Evolutionary conservation across 2,329 filamentous ascomycete species (phyloP), one percentile per base, ranked within the genome.

Genomic region (Diaporthe ampelina): DNA sequence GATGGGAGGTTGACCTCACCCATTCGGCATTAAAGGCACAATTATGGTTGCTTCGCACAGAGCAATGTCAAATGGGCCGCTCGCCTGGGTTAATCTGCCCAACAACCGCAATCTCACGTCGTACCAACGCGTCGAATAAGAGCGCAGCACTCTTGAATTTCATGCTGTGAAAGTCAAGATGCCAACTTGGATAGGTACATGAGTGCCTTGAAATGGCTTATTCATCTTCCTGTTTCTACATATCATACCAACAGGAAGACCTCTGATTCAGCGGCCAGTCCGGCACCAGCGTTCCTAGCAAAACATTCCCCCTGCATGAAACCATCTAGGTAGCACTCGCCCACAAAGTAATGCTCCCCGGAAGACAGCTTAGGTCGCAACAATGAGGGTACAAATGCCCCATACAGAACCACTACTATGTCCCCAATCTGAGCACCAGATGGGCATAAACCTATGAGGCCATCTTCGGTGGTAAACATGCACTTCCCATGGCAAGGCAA

Each of bases 391-490:
- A 58, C 56, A 58, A 21, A 11, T 58, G 56, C 56, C 19, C 56
- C 56, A 58, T 58, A 58, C 56, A 58, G 6, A 58, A 58, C 32
- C 21, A 58, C 56, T 29, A 58, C 56, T 15, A 58, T 15, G 6
- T 58, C 56, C 32, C 56, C 56, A 58, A 58, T 58, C 56, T 58
- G 17, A 58, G 56, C 56, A 58, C 56, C 56, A 37, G 56, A 37
- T 15, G 56, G 56, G 56, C 56, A 58, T 37, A 58, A 58, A 37
- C 56, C 56, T 37, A n/a, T 37, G 3, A 58, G 29, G 56, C 32
- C 56, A 58, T 58, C 32, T 58, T 21, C 32, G 21, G 56, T 58
- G 32, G 29, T 58, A 37, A 58, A 58, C 32, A 58, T 58, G 21
- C 56, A 58, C 56, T 58, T 58, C n/a, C 56, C 32, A 58, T 58